A percentile compares a stretch with the other conserved stretches of the same genome.
These are phyloP conservation scores for Syzygium oleosum DNA, from an alignment of 345 rosid genomes.

Conservation along the genomic window DNA sequence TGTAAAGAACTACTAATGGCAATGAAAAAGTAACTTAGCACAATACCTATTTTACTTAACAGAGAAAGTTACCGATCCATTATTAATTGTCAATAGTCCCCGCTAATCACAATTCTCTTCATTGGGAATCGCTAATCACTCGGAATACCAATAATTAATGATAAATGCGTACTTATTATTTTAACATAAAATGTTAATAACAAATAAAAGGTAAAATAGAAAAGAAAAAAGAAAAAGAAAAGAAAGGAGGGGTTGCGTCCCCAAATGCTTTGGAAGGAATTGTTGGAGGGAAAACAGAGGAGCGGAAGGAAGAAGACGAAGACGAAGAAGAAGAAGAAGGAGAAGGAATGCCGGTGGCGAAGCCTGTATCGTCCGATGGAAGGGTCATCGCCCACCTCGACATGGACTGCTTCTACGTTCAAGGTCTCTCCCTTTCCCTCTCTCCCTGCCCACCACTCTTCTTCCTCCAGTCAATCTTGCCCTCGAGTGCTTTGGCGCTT, in stretches of 20 bases:
- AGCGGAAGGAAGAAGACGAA: neutral
- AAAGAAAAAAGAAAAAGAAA: rapidly evolving
- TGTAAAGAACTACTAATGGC: neutral
- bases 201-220: neutral
- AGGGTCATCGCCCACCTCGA: constrained; percentile 88
- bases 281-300: neutral
- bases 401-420: constrained; percentile 99
- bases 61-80: neutral
- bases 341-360: constrained; percentile 64
- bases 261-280: neutral
- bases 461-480: neutral
- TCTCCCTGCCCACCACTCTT: neutral
- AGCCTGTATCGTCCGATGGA: constrained; percentile 55
- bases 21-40: too few relatives aligned
- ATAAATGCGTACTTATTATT: neutral
- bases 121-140: neutral
- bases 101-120: neutral
- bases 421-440: constrained; percentile 39
- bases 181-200: neutral
- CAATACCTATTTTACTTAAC: too few relatives aligned
- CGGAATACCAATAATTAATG: neutral
- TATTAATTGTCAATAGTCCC: neutral
- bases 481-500: neutral
- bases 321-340: neutral
- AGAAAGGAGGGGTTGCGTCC: neutral